Evolutionary conservation across 2,329 filamentous ascomycete genomes (phyloP), one percentile per base, ranked within the genome.

Genomic region (Beauveria pseudobassiana): DNA sequence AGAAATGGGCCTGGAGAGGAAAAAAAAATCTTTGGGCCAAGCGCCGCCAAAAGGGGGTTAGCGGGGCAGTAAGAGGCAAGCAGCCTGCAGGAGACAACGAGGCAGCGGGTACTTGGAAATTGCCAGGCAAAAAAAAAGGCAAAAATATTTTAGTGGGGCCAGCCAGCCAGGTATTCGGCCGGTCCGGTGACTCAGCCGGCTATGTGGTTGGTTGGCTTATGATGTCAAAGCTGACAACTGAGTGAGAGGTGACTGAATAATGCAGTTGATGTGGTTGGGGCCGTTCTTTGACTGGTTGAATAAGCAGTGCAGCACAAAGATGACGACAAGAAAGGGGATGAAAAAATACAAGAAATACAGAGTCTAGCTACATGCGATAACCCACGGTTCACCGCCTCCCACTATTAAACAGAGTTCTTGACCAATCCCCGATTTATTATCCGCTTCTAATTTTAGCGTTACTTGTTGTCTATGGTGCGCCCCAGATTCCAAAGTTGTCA

Each of bases 1-100:
- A 69, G 67, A 70, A 69, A 69, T 51, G 60, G 60, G 48, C 53
- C 38, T 51, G 28, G 50, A 14, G 38, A 40, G 46, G 52, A 52
- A 59, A 60, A 63, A 62, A 63, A 63, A 63, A 63, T 59, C 52
- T 34, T 55, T 30, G 61, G 42, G 42, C 52, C 34, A 46, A 38
- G 45, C 24, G 51, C 53, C 30, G 38, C 62, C 62, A 42, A 61
- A 63, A 63, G 57, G 24, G 48, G 62, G n/a, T 63, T 63, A 63
- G 62, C 57, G 62, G 18, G 43, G n/a, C 18, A 10, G 18, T 22
- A 56, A 46, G 52, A 54, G 59, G 59, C 45, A 51, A 48, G 30
- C 49, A 51, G 28, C 20, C 26, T 20, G 18, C 14, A 28, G 7
- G 24, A 28, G 48, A 24, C 24, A 28, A 16, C 24, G 24, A 53